Evolutionary conservation across 1,284 basidiomycete genomes (phyloP).

Genomic region (Pyrrhoderma noxium): DNA sequence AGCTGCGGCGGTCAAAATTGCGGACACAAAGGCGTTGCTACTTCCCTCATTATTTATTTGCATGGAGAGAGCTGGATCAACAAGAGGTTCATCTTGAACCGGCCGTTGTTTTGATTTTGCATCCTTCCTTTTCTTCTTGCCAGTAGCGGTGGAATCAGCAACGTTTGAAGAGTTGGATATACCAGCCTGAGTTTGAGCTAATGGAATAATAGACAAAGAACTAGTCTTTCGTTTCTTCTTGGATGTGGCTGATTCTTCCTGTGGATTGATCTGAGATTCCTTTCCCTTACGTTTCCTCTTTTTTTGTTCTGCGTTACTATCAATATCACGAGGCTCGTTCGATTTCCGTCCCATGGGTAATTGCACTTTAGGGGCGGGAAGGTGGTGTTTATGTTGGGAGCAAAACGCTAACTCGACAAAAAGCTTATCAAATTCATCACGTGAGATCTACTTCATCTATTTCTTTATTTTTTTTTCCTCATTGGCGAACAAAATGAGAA

Average conservation of each 20-base stretch:
- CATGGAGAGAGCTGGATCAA: not conserved
- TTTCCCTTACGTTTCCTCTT: slow-evolving; percentile 25
- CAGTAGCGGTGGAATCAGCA: slow-evolving; percentile 4
- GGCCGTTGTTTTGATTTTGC: too few species aligned
- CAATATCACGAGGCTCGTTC: slow-evolving; percentile 32
- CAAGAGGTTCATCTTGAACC: not conserved
- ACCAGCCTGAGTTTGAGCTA: too few species aligned
- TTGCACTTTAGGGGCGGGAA: slow-evolving; percentile 31
- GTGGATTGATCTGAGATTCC: too few species aligned
- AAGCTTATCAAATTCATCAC: not conserved
- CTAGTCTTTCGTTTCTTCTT: too few species aligned
- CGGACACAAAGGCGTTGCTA: slow-evolving; percentile 46
- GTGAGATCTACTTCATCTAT: not conserved
- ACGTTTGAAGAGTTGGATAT: slow-evolving; percentile 7
- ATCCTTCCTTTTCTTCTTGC: slow-evolving; percentile 16
- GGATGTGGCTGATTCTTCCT: too few species aligned
- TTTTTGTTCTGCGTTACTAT: slow-evolving; percentile 27
- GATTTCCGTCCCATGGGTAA: slow-evolving; percentile 25
- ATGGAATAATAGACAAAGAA: too few species aligned
- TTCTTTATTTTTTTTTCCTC: too few species aligned
- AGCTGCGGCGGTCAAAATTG: slow-evolving; percentile 51
- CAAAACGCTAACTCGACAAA: slow-evolving; percentile 21
- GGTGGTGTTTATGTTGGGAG: too few species aligned
- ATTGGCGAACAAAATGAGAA: too few species aligned
- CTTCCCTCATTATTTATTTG: not conserved